phyloP scores from a whole-genome alignment of 768 basidiomycete species.

The Scleroderma citrinum region DNA sequence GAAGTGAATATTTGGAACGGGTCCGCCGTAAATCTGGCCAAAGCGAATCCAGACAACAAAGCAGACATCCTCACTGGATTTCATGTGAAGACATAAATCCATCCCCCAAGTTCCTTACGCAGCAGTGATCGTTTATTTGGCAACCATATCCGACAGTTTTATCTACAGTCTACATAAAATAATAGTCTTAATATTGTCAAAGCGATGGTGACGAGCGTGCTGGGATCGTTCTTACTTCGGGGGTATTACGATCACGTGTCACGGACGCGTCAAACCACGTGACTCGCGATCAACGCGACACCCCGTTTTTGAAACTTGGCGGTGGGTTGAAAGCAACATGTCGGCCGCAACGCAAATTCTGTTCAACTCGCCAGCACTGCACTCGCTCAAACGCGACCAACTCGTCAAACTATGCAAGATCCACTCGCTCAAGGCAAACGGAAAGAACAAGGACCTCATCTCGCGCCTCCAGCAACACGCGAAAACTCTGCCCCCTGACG shows the following conservation, averaged over 20 bases:
- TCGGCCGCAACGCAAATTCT: slow-evolving; percentile 73
- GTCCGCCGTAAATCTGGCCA: background rate
- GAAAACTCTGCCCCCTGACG: slow-evolving; percentile 50
- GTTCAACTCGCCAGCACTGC: slow-evolving; percentile 78
- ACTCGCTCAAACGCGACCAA: slow-evolving; percentile 80
- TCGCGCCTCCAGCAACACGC: slow-evolving; percentile 65
- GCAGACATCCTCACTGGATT: background rate
- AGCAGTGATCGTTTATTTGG: background rate
- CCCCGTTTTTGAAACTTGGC: too few relatives aligned
- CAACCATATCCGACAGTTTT: background rate
- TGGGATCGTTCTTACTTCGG: background rate
- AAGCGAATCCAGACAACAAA: background rate
- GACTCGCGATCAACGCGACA: slow-evolving; percentile 6
- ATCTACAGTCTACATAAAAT: background rate
- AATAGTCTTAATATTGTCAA: background rate
- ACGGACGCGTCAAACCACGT: slow-evolving; percentile 12
- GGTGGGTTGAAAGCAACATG: slow-evolving; percentile 34
- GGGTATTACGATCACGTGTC: slow-evolving; percentile 11
- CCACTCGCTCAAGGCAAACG: slow-evolving; percentile 71
- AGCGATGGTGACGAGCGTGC: background rate
- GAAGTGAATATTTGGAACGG: background rate
- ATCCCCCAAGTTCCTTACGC: background rate
- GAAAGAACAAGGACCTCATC: slow-evolving; percentile 74
- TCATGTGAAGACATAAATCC: background rate
- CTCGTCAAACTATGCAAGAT: slow-evolving; percentile 82